Percentiles rank a stretch among this genome's conserved stretches.
Conservation (phyloP, 2,329 filamentous ascomycete genomes). For the Scedosporium dehoogii region DNA sequence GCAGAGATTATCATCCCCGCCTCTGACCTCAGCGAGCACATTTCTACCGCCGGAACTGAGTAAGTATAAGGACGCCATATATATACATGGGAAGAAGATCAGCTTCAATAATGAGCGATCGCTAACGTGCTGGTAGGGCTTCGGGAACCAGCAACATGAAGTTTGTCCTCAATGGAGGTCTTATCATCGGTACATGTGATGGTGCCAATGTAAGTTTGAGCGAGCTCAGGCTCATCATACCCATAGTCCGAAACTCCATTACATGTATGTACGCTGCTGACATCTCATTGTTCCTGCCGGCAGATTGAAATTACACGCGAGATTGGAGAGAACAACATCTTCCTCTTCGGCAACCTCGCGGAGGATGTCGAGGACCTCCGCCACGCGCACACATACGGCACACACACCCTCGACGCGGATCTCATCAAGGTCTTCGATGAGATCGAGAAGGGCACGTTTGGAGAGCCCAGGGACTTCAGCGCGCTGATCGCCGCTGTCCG, state of each 20-base stretch:
- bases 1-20: constrained; percentile 93
- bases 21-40: constrained; percentile 95
- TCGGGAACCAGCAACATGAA: constrained; percentile 98
- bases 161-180: constrained; percentile 91
- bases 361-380: constrained; percentile 96
- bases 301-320: constrained; percentile 94
- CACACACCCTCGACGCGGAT: constrained; percentile 65
- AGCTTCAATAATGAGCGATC: not conserved
- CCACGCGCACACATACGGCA: constrained; percentile 76
- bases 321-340: constrained; percentile 94
- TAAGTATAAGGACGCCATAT: constrained; percentile 22
- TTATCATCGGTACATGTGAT: constrained; percentile 97
- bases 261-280: constrained; percentile 6
- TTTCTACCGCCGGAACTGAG: constrained; percentile 95
- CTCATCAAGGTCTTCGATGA: constrained; percentile 73
- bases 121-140: constrained; percentile 30
- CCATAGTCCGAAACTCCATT: too few relatives aligned
- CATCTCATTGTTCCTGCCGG: not conserved
- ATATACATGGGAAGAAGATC: too few relatives aligned
- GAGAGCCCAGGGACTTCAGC: constrained; percentile 67
- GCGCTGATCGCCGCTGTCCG: constrained; percentile 76
- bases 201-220: constrained; percentile 73
- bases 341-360: constrained; percentile 91
- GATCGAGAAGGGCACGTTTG: constrained; percentile 74
- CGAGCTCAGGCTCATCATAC: not conserved